phyloP scores from a whole-genome alignment of 352 stramenopile genomes.

The Saprolegnia diclina region DNA sequence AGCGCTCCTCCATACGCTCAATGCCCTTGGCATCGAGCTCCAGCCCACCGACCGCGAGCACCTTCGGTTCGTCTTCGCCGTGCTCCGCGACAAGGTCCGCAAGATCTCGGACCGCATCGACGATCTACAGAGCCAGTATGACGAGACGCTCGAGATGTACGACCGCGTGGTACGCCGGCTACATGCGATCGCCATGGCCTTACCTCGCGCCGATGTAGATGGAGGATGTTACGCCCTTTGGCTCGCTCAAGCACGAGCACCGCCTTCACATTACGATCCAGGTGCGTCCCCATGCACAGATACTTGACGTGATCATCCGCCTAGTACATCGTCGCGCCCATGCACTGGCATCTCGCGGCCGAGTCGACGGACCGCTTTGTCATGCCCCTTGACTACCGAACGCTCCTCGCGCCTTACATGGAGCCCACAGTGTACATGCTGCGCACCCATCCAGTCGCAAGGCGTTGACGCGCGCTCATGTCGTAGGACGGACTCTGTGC shows the following conservation, averaged over 20 bases:
- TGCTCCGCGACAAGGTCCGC: background rate
- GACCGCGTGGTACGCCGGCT: conserved; percentile 7
- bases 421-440: background rate
- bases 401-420: background rate
- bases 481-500: background rate
- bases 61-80: conserved; percentile 17
- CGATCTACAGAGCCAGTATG: background rate
- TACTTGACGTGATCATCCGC: background rate
- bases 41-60: background rate
- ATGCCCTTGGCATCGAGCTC: background rate
- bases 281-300: background rate
- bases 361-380: background rate
- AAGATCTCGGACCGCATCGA: background rate
- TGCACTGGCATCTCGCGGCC: background rate
- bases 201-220: background rate
- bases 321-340: conserved; percentile 17
- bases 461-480: background rate
- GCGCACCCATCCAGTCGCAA: background rate
- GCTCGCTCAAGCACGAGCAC: background rate
- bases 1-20: conserved; percentile 9
- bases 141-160: conserved; percentile 4
- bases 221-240: background rate
- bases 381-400: background rate
- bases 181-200: background rate
- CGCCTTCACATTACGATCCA: conserved; percentile 11